These are phyloP conservation scores for Solanum ossicruentum DNA, from an alignment of 257 asterid species.

Conservation along the genomic window DNA sequence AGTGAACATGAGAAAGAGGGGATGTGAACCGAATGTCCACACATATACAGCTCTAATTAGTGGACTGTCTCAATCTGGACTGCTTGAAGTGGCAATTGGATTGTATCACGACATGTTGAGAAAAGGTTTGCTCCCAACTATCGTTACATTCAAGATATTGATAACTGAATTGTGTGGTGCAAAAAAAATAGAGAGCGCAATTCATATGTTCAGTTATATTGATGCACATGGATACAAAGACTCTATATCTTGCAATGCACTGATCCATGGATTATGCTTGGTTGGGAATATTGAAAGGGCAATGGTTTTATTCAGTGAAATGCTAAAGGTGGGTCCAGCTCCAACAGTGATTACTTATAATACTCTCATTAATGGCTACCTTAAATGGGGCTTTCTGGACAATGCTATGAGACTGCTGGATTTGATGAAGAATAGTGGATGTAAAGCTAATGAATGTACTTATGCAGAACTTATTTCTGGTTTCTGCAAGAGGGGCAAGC, in stretches of 20 bases:
- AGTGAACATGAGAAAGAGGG: conserved; percentile 48
- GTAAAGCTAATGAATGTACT: conserved; percentile 64
- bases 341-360: conserved; percentile 67
- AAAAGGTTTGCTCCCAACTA: conserved; percentile 56
- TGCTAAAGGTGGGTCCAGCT: conserved; percentile 59
- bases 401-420: conserved; percentile 77
- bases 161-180: conserved; percentile 44
- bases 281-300: conserved; percentile 53
- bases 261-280: conserved; percentile 63
- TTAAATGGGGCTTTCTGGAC: conserved; percentile 30
- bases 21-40: conserved; percentile 53
- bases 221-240: conserved; percentile 34
- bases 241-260: conserved; percentile 49
- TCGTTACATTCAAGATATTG: conserved; percentile 63
- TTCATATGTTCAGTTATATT: conserved; percentile 54
- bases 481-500: conserved; percentile 43
- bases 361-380: conserved; percentile 59
- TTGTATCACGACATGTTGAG: conserved; percentile 78
- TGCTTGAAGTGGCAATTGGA: conserved; percentile 59
- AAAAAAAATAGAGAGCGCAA: conserved; percentile 35
- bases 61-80: conserved; percentile 54
- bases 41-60: conserved; percentile 76
- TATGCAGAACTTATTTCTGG: conserved; percentile 79
- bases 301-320: conserved; percentile 57
- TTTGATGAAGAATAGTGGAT: conserved; percentile 69